Percentiles rank a stretch among this genome's conserved stretches.
Conservation (phyloP, 352 stramenopile species). For the Globisporangium megalacanthum region DNA sequence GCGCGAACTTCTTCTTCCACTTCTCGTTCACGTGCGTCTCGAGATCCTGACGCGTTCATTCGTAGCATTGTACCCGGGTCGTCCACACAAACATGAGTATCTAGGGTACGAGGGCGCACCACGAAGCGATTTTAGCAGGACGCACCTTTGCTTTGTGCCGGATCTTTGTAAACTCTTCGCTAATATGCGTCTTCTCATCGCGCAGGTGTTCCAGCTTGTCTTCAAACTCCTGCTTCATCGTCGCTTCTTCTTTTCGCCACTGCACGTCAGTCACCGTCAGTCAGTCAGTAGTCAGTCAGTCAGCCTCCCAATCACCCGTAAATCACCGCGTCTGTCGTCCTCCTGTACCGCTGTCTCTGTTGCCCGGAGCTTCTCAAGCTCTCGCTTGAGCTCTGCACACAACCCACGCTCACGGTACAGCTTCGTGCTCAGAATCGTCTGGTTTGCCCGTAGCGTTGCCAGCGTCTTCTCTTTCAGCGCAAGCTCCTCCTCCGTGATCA, state of each 20-base stretch:
- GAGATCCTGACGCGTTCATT: conserved; percentile 28
- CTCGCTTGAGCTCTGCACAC: conserved; percentile 34
- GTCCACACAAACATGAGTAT: neutral
- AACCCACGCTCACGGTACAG: conserved; percentile 44
- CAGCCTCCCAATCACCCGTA: no score
- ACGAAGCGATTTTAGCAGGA: no score
- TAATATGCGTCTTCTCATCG: conserved; percentile 48
- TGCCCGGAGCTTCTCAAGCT: conserved; percentile 58
- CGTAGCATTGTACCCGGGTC: neutral
- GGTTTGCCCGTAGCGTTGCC: conserved; percentile 29
- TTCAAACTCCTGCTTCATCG: conserved; percentile 44
- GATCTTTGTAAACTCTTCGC: conserved; percentile 51
- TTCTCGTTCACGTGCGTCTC: conserved; percentile 64
- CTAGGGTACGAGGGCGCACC: neutral
- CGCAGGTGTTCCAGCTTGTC: conserved; percentile 53
- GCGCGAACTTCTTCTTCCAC: conserved; percentile 72
- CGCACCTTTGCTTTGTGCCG: conserved; percentile 53
- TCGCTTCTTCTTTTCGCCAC: conserved; percentile 57
- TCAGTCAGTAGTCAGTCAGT: conserved; percentile 12
- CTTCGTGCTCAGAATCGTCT: conserved; percentile 33
- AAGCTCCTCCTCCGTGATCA: conserved; percentile 28
- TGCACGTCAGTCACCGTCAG: conserved; percentile 13
- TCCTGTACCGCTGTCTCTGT: conserved; percentile 45
- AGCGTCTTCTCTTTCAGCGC: conserved; percentile 27
- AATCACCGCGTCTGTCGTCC: neutral